Conservation (phyloP, 2,329 filamentous ascomycete species). For the Pyrenophora teres region DNA sequence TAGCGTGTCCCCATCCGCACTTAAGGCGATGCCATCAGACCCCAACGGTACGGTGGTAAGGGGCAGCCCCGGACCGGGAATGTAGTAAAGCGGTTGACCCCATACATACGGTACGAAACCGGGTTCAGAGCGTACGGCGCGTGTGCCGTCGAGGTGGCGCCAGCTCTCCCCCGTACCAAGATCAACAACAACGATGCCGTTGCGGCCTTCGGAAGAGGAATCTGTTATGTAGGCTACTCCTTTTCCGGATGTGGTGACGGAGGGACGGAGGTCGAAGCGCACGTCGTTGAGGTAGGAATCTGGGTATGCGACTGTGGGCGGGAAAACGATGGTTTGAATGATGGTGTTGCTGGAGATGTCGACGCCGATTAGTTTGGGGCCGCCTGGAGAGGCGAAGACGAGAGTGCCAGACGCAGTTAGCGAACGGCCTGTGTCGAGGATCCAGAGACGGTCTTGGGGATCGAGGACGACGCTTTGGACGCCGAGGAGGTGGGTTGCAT, state of each 20-base stretch:
- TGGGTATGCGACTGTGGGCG: conserved; percentile 51
- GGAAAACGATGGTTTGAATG: conserved; percentile 59
- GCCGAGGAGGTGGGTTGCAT: conserved; percentile 56
- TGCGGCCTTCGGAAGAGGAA: conserved; percentile 54
- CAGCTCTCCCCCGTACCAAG: conserved; percentile 56
- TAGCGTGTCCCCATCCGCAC: conserved; percentile 54
- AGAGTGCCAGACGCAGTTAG: conserved; percentile 51
- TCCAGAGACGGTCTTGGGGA: conserved; percentile 56
- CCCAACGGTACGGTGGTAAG: conserved; percentile 52
- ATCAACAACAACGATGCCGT: conserved; percentile 56
- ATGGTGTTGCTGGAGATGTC: conserved; percentile 53
- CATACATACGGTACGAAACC: conserved; percentile 57
- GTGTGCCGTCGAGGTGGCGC: conserved; percentile 54
- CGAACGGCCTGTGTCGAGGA: conserved; percentile 59
- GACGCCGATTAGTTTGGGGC: conserved; percentile 58
- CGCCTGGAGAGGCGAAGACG: conserved; percentile 52
- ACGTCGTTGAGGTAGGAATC: conserved; percentile 61
- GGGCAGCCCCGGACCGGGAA: conserved; percentile 41
- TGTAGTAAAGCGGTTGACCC: conserved; percentile 55
- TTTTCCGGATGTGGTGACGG: conserved; percentile 48
- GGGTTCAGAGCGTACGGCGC: conserved; percentile 48
- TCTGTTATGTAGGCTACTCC: conserved; percentile 62
- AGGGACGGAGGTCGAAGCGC: conserved; percentile 57
- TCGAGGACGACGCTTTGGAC: conserved; percentile 60
- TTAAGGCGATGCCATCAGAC: conserved; percentile 57